These are phyloP conservation scores for Saksenaea vasiformis DNA, from an alignment of 371 early-diverging fungal species.

Conservation along the genomic window DNA sequence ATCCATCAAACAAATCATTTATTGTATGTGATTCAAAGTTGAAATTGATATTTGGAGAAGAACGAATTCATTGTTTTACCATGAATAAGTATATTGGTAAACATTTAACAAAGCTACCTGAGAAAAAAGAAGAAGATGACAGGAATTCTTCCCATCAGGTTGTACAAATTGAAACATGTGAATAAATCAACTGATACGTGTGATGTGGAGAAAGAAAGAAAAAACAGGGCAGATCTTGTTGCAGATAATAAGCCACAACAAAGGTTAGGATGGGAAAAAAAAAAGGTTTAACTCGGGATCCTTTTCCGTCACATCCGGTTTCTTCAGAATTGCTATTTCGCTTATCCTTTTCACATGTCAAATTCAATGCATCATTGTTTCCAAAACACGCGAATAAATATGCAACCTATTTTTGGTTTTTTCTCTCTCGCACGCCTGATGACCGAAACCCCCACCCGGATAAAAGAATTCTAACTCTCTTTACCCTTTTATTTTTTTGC, in stretches of 20 bases:
- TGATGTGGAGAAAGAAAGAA: background rate
- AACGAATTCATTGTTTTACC: conserved; percentile 36
- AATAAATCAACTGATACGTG: background rate
- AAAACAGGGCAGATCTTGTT: no score
- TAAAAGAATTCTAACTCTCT: background rate
- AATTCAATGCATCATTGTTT: conserved; percentile 2
- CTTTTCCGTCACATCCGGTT: background rate
- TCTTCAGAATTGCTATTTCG: background rate
- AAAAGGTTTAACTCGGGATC: background rate
- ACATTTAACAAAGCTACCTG: conserved; percentile 22
- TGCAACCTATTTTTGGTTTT: conserved; percentile 4
- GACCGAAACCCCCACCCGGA: background rate
- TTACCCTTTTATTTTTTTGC: conserved; percentile 4
- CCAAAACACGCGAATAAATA: conserved; percentile 3
- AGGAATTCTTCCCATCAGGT: background rate
- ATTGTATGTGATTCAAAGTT: conserved; percentile 44
- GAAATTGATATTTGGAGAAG: conserved; percentile 31
- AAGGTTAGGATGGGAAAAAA: conserved; percentile 1
- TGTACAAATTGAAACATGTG: background rate
- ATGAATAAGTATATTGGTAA: conserved; percentile 46
- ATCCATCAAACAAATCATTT: conserved; percentile 39
- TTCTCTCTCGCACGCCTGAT: background rate
- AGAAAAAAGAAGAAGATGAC: background rate
- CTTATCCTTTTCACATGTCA: conserved; percentile 1
- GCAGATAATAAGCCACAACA: conserved; percentile 3